Evolutionary conservation across 306 rosid species (phyloP), one percentile per base, ranked within the genome.

Genomic region (Canavalia gladiata): DNA sequence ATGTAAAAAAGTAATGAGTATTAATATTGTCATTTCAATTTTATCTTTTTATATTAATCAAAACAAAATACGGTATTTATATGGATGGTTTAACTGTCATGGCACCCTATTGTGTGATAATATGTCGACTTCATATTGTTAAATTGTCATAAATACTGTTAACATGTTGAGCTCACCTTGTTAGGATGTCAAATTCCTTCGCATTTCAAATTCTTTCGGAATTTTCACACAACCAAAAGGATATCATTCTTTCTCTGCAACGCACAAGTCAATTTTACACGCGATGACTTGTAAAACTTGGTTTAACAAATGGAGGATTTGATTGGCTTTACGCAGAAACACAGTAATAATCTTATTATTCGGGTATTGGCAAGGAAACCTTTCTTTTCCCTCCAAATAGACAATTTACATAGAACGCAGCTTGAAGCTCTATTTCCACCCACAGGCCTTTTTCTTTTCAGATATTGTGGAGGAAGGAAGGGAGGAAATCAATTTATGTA

Each of bases 331-430:
- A 18, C 1, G 58, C 50, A 13, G 35, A 18, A 74, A n/a, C 62
- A 57, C 67, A 65, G 78, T 64, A 83, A 56, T 12, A 81, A 56
- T 12, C 68, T 75, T 70, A 34, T 82, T 57, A 71, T 83, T 85
- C 71, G 68, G 68, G 81, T 59, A 66, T 83, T 51, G 70, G 77
- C 79, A 81, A 78, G 78, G 62, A 65, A 76, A 79, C 66, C 76
- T 43, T 71, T 47, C 37, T 68, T 45, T 68, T 45, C 79, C 45
- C 56, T 13, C 55, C 42, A 63, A 58, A 75, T 45, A 56, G 74
- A 72, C 80, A 70, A 85, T 67, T 84, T 74, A 77, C 88, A 84
- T 75, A 59, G 42, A 82, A 83, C 82, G 75, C 84, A 84, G 69
- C 75, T 79, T 74, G 84, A 52, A 76, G 88, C 85, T 67, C 89